phyloP scores from a whole-genome alignment of 306 rosid species.

The Echinosophora koreensis region DNA sequence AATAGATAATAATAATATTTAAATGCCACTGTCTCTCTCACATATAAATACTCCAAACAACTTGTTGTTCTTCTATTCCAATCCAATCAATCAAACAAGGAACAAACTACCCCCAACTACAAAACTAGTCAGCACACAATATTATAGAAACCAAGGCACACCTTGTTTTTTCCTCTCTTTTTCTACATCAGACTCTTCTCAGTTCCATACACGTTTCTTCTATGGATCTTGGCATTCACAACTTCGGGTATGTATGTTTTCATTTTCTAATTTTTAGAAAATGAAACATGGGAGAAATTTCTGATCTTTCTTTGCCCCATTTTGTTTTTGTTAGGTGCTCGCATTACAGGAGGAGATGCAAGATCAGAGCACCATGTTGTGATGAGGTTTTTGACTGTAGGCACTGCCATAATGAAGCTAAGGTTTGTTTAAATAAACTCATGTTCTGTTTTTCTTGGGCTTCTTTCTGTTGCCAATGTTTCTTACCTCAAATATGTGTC shows the following conservation, averaged over 20 bases:
- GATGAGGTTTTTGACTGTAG: constrained; percentile 70
- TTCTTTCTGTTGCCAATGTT: neutral
- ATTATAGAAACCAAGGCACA: constrained; percentile 36
- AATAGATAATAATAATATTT: neutral
- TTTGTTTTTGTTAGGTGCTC: constrained; percentile 58
- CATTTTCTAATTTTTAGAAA: neutral
- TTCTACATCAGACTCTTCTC: constrained; percentile 22
- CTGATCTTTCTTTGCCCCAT: neutral
- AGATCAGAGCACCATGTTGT: constrained; percentile 77
- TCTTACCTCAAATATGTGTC: neutral
- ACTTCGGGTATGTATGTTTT: constrained; percentile 64
- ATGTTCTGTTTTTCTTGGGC: no score
- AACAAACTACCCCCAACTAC: neutral
- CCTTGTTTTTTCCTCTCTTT: constrained; percentile 15
- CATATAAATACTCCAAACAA: constrained; percentile 18
- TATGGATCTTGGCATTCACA: constrained; percentile 42
- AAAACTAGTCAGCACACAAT: constrained; percentile 13
- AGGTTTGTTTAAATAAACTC: constrained; percentile 45
- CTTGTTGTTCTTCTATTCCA: neutral
- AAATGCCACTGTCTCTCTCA: neutral
- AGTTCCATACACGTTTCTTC: constrained; percentile 23
- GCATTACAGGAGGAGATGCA: constrained; percentile 81
- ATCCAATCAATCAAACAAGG: no score
- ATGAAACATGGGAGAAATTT: neutral
- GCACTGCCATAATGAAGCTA: constrained; percentile 83